phyloP scores from a whole-genome alignment of 139 green algal species.

The Haematococcus lacustris region DNA sequence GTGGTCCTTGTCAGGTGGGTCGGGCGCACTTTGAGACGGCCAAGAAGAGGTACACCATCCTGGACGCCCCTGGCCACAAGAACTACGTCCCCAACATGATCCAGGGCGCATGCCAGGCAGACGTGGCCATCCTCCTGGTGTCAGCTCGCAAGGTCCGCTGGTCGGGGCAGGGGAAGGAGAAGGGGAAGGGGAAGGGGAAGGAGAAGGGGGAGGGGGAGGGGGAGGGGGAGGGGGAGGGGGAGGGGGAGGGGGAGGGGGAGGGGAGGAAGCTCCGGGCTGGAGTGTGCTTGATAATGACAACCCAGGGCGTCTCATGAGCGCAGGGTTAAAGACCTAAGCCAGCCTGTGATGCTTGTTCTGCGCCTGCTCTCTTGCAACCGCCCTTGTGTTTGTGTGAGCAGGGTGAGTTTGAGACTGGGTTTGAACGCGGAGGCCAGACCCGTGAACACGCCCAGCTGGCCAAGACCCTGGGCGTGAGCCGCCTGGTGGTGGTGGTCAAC shows the following conservation, averaged over 20 bases:
- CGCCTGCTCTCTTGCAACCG: neutral
- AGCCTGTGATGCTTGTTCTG: neutral
- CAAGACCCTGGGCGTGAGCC: conserved; percentile 87
- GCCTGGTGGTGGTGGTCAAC: conserved; percentile 89
- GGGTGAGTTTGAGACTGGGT: conserved; percentile 93
- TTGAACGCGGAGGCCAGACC: conserved; percentile 90
- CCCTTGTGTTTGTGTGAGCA: conserved; percentile 13
- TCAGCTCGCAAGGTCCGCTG: conserved; percentile 71
- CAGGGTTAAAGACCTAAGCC: neutral
- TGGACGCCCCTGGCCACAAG: conserved; percentile 96
- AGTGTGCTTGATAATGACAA: neutral
- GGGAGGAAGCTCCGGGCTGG: neutral
- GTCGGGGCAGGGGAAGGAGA: neutral
- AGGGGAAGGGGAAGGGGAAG: too few relatives aligned
- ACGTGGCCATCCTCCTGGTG: conserved; percentile 87
- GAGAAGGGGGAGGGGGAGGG: too few relatives aligned
- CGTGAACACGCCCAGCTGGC: conserved; percentile 92
- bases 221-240: neutral
- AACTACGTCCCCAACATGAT: conserved; percentile 99
- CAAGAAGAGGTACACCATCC: conserved; percentile 85
- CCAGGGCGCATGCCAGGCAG: conserved; percentile 60
- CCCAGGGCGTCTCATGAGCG: neutral
- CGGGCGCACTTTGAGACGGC: conserved; percentile 82
- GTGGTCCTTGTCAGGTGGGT: too few relatives aligned
- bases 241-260: neutral